Base-by-base conservation (phyloP, 352 stramenopile species). In the Phytophthora tentaculata region DNA sequence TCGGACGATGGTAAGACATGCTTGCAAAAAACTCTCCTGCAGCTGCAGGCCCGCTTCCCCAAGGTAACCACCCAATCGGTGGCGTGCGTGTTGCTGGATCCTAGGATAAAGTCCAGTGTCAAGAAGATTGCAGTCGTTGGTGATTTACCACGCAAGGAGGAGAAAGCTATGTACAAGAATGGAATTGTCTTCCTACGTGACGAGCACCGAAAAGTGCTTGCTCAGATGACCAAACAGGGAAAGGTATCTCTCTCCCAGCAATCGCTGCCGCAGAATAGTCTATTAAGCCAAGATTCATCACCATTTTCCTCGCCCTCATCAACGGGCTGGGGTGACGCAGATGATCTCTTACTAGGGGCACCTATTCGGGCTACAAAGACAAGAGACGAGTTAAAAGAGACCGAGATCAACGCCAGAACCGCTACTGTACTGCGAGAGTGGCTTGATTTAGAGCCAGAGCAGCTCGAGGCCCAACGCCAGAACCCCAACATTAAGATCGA, bases 361-460 rank as follows among this genome's bases (percentile, higher is more conserved):
- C 57, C 57, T 23, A 64, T 64, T 19, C 32, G 47, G 3, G 5
- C 32, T 1, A 51, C 1, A 7, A 51, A 56, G 47, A 51, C 57
- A 1, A 29, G 45, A n/a, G 45, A 56, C 17, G 32, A 64, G 14
- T 32, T 56, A 4, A 50, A 64, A 32, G 57, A 57, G 22, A 51
- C 57, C 16, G 57, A 51, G 4, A 56, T 64, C 35, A 64, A 64
- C 19, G 24, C 57, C 17, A 35, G 45, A 57, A 48, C 48, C 7
- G 56, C 53, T 14, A 3, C 0, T 2, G 26, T 45, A 7, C 14
- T 61, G 55, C 0, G 20, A 22, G 55, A 61, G 28, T 61, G 41
- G n/a, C 41, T 53, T 0, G 26, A 61, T 9, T 23, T 61, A 13
- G 41, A 61, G 13, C 39, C 20, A 1, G 55, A 52, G 55, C 45